Evolutionary conservation across 257 asterid genomes (phyloP), one percentile per base, ranked within the genome.

Genomic region (Solanum sparsipilum): DNA sequence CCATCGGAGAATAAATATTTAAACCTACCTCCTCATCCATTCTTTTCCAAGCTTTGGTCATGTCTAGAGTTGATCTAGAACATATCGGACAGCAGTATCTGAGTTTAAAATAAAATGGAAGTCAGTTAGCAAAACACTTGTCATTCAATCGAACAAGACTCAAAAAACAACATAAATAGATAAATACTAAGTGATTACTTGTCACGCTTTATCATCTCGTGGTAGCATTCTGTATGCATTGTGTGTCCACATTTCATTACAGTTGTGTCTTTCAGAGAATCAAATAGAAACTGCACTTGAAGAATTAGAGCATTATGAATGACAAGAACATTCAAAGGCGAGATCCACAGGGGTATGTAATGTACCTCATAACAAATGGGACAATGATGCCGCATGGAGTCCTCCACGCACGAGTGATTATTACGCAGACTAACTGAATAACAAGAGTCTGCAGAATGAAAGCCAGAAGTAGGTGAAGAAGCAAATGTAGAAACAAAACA

Each of bases 231-330:
- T 16, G 92, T 82, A 36, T 97, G 99, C 98, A 97, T 97, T 27
- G 99, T 97, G 92, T 97, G 99, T 84, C 99, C 99, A 89, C 99
- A 97, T 92, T 93, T 97, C 99, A 97, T 94, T 18, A 97, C 98
- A 4, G 93, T 92, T 25, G 95, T 95, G 84, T 97, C 98, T 90
- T 95, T 97, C 91, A 97, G 86, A 58, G 99, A 94, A 92, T 97
- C 99, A 68, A 97, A 97, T 83, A 97, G 91, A 84, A 96, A 97
- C 99, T 97, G 95, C 83, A 8, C 12, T 7, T 29, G n/a, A 44
- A 65, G 41, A 56, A 41, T 91, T 86, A 85, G 38, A 58, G 46
- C 21, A 35, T 48, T 81, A 81, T 16, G 11, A 48, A 29, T 48
- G 70, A 81, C 85, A 29, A 48, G 70, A 81, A 46, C 68, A 81